A percentile compares a stretch with the other conserved stretches of the same genome.
Evolutionary conservation across 1,139 yeast species (phyloP).

Genomic region (Citeromyces hawaiiensis): DNA sequence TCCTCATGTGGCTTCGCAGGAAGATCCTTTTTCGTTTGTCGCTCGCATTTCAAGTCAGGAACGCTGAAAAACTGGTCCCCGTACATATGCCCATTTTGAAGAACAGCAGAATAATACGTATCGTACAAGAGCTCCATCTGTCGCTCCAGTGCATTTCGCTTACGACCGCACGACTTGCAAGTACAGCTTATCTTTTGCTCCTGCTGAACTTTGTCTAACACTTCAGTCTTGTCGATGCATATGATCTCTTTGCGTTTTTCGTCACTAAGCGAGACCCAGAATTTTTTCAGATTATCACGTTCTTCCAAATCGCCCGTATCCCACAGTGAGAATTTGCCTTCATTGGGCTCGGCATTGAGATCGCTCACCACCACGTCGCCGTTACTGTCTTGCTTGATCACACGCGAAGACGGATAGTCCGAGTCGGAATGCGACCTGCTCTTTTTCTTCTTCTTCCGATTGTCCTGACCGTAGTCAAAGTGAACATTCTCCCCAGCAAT

Average conservation of each 20-base stretch:
- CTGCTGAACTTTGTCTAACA: constrained; percentile 48
- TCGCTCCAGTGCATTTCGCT: constrained; percentile 59
- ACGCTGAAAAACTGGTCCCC: not conserved
- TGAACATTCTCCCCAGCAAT: constrained; percentile 46
- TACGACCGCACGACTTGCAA: constrained; percentile 73
- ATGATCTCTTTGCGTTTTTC: constrained; percentile 51
- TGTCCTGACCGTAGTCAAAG: constrained; percentile 37
- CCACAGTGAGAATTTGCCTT: constrained; percentile 28
- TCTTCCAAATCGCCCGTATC: constrained; percentile 39
- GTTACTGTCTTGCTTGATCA: constrained; percentile 58
- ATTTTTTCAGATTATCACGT: constrained; percentile 39
- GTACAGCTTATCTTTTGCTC: constrained; percentile 43
- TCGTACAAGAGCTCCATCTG: constrained; percentile 70
- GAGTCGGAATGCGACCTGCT: constrained; percentile 9
- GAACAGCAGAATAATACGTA: constrained; percentile 22
- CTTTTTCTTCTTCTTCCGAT: constrained; percentile 22
- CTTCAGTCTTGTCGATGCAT: constrained; percentile 57
- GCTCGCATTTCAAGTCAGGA: constrained; percentile 1
- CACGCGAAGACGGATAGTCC: constrained; percentile 53
- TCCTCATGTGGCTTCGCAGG: not conserved
- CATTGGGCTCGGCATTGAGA: constrained; percentile 16
- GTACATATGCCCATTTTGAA: not conserved
- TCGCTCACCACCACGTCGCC: constrained; percentile 63
- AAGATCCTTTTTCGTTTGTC: not conserved
- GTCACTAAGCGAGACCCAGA: constrained; percentile 60